Evolutionary conservation across 495 filamentous ascomycete species (phyloP), one percentile per base, ranked within the genome.

Genomic region (Talaromyces proteolyticus): DNA sequence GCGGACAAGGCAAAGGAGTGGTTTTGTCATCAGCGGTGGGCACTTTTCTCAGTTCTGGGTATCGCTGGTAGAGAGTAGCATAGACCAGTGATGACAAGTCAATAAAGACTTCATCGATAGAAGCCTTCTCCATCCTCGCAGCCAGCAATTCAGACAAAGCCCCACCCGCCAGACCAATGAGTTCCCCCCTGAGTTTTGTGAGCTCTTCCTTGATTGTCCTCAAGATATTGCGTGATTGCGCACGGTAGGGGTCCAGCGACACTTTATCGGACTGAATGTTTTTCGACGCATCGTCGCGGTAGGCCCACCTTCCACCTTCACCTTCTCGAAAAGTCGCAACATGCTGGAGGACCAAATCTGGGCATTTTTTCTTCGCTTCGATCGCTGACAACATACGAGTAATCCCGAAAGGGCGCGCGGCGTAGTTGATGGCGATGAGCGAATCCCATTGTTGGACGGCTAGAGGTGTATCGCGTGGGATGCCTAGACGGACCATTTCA

Each of bases 261-360:
- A 96, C 91, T 65, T 98, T 98, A 59, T 95, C 86, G 23, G 87
- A 91, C 5, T 77, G 82, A 49, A 96, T 92, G 58, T 86, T 81
- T 29, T 60, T 73, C 43, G 65, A 76, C 11, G 87, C 84, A 62
- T 95, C 88, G n/a, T 86, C 80, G 38, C 84, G 82, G 65, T 98
- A 98, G 11, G 83, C 86, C 93, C 93, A 97, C 56, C 80, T 85
- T 10, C 69, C 71, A 45, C 83, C 85, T 34, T 95, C 88, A 0
- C 94, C 94, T 59, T 95, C 90, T 56, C 82, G 81, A 81, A 94
- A 98, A 2, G 92, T 97, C 23, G 93, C 91, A 18, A 98, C 91
- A 68, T 97, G 91, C 66, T 96, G 93, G 38, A 86, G 66, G 10
- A 94, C 81, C 25, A 98, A 72, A 11, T 86, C 76, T 21, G 93